Evolutionary conservation across 257 asterid species (phyloP).

Genomic region (Capsicum rhomboideum): DNA sequence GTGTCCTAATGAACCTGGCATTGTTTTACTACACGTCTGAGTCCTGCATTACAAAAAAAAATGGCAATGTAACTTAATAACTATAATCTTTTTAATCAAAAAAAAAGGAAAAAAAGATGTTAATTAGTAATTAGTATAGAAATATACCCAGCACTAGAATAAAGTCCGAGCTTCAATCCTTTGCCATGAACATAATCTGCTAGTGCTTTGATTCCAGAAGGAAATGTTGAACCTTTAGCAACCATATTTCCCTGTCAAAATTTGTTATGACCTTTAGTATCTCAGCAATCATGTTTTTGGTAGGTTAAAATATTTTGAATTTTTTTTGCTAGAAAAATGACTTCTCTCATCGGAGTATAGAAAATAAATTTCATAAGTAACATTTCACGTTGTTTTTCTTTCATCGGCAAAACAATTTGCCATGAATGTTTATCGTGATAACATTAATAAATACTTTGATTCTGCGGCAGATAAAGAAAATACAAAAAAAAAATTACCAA

Average conservation of each 20-base stretch:
- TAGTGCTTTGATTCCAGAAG: slow-evolving; percentile 82
- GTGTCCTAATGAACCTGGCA: slow-evolving; percentile 84
- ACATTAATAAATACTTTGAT: no score
- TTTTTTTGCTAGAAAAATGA: no score
- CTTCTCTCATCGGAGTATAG: no score
- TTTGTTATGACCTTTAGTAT: not conserved
- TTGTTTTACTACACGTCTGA: slow-evolving; percentile 58
- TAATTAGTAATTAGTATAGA: not conserved
- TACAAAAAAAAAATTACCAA: no score
- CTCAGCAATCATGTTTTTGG: not conserved
- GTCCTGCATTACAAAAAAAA: slow-evolving; percentile 23
- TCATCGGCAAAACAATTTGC: no score
- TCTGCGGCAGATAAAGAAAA: no score
- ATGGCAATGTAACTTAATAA: no score
- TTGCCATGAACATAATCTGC: slow-evolving; percentile 84
- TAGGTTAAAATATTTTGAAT: no score
- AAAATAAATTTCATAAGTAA: no score
- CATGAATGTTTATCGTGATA: no score
- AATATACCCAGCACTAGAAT: slow-evolving; percentile 80
- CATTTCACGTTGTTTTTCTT: not conserved
- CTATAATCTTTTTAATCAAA: not conserved
- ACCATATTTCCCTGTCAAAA: slow-evolving; percentile 56
- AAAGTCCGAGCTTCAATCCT: slow-evolving; percentile 82
- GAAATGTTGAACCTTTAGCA: slow-evolving; percentile 59
- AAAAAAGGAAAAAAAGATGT: not conserved